A percentile compares a stretch with the other conserved stretches of the same genome.
Conservation (phyloP, 1,139 yeast genomes). For the Debaryomycetaceae sp. region DNA sequence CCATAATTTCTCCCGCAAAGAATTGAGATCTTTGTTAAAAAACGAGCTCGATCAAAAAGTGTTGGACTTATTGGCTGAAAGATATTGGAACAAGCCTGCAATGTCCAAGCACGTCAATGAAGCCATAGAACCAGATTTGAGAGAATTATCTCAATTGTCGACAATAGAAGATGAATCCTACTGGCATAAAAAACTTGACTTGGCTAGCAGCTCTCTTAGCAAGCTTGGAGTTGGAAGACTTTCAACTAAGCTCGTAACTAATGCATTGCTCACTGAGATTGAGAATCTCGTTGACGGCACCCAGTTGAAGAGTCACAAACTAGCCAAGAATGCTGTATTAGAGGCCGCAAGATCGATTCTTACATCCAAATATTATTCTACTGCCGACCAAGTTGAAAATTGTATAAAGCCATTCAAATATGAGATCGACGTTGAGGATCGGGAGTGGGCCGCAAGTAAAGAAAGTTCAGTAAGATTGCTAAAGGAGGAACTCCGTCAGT, state of each 20-base stretch:
- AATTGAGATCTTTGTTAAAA: conserved; percentile 72
- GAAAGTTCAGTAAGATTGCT: conserved; percentile 72
- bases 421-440: conserved; percentile 92
- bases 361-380: conserved; percentile 75
- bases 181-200: conserved; percentile 87
- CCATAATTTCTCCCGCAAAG: conserved; percentile 76
- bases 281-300: conserved; percentile 70
- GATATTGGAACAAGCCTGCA: conserved; percentile 84
- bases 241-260: conserved; percentile 79
- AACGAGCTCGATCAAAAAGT: conserved; percentile 87
- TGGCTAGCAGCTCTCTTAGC: conserved; percentile 78
- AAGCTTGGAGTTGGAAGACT: conserved; percentile 91
- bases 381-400: conserved; percentile 98
- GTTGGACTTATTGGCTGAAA: conserved; percentile 77
- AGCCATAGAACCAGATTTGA: conserved; percentile 45
- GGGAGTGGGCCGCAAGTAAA: conserved; percentile 85
- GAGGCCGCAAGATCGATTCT: conserved; percentile 84
- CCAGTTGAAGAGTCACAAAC: conserved; percentile 76
- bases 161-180: conserved; percentile 66
- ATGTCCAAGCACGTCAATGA: conserved; percentile 3
- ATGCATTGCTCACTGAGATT: conserved; percentile 74
- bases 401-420: conserved; percentile 97
- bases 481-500: conserved; percentile 82
- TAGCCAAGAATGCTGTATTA: conserved; percentile 74
- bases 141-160: conserved; percentile 45